Conservation (phyloP, 2,329 filamentous ascomycete genomes). For the Sporothrix curviconia region DNA sequence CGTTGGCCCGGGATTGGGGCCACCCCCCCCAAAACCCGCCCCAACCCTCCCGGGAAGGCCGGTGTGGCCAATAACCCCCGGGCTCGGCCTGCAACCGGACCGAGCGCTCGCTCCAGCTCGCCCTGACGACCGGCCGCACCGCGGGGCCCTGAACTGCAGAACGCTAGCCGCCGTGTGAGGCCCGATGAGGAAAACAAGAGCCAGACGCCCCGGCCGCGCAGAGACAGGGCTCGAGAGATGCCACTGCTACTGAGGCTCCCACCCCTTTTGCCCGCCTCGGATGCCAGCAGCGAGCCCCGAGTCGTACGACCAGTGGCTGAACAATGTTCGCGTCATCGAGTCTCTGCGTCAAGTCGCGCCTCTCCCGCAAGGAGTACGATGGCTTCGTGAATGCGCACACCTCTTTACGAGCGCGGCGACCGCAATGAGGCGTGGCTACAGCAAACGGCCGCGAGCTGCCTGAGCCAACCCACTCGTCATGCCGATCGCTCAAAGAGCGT, state of each 20-base stretch:
- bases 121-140: constrained; percentile 56
- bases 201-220: constrained; percentile 33
- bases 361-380: constrained; percentile 51
- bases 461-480: constrained; percentile 24
- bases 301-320: constrained; percentile 58
- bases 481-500: constrained; percentile 14
- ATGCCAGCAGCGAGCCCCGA: constrained; percentile 50
- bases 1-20: too few species aligned
- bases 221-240: constrained; percentile 35
- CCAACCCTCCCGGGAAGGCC: too few species aligned
- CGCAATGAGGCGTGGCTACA: neutral
- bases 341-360: constrained; percentile 51
- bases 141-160: constrained; percentile 62
- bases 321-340: constrained; percentile 60
- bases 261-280: constrained; percentile 52
- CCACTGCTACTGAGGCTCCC: constrained; percentile 39
- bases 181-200: neutral
- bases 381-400: constrained; percentile 17
- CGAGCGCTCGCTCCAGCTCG: constrained; percentile 63
- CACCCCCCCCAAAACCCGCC: too few species aligned
- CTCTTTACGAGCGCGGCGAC: neutral
- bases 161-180: constrained; percentile 39
- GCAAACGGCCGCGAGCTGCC: constrained; percentile 17
- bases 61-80: too few species aligned
- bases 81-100: constrained; percentile 63